phyloP scores from a whole-genome alignment of 129 eudicot genomes.

The Kitagawia praeruptora region DNA sequence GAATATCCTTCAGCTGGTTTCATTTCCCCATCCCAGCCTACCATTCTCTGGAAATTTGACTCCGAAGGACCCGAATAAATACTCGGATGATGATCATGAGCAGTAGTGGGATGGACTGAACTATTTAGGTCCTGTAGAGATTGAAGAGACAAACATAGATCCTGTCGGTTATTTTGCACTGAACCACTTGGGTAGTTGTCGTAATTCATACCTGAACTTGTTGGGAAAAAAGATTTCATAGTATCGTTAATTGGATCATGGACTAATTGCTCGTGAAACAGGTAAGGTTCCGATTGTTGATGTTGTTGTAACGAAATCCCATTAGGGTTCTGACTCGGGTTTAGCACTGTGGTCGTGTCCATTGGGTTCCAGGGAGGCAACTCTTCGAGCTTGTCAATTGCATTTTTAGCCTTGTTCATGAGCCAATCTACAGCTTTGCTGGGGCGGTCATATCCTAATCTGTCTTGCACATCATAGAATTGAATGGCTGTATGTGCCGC shows the following conservation, averaged over 20 bases:
- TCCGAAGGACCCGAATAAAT: slow-evolving; percentile 7
- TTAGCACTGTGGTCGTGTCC: not conserved
- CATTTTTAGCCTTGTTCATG: slow-evolving; percentile 33
- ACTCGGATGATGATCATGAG: slow-evolving; percentile 2
- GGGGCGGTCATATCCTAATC: slow-evolving; percentile 45
- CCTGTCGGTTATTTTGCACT: slow-evolving; percentile 2
- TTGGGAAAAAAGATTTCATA: slow-evolving; percentile 33
- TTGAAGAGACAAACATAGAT: slow-evolving; percentile 36
- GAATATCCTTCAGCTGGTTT: not conserved
- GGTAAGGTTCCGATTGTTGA: slow-evolving; percentile 4
- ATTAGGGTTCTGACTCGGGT: not conserved
- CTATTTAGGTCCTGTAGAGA: slow-evolving; percentile 13
- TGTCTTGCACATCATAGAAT: slow-evolving; percentile 47
- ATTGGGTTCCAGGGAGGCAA: slow-evolving; percentile 24
- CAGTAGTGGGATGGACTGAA: slow-evolving; percentile 6
- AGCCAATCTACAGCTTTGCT: slow-evolving; percentile 53
- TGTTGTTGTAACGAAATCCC: not conserved
- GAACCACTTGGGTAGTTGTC: slow-evolving; percentile 19
- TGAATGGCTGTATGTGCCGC: slow-evolving; percentile 50
- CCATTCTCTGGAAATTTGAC: slow-evolving; percentile 7
- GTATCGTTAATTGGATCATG: slow-evolving; percentile 12
- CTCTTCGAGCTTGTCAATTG: slow-evolving; percentile 37
- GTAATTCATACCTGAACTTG: slow-evolving; percentile 18
- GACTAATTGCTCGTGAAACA: not conserved
- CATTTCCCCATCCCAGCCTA: slow-evolving; percentile 16